A percentile compares a stretch with the other conserved stretches of the same genome.
phyloP scores from a whole-genome alignment of 2,329 filamentous ascomycete genomes.

The Botrytis byssoidea region DNA sequence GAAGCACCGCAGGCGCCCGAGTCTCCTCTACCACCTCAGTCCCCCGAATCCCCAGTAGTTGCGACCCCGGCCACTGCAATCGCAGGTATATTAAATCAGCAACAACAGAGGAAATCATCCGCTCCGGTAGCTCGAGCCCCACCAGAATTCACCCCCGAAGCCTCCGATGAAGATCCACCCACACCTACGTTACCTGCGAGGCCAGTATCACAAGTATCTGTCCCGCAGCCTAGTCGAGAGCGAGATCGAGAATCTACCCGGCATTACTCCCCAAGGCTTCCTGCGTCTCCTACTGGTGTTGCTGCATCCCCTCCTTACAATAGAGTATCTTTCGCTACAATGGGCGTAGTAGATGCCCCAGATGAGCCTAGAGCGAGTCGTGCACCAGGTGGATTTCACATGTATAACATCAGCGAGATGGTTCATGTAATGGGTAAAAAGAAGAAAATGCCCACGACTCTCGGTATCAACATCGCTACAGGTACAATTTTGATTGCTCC shows the following conservation, averaged over 20 bases:
- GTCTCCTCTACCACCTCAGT: not conserved
- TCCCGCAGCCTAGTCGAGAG: slow-evolving; percentile 40
- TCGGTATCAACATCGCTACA: slow-evolving; percentile 88
- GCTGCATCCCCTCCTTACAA: slow-evolving; percentile 55
- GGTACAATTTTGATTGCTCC: slow-evolving; percentile 89
- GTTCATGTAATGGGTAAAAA: slow-evolving; percentile 89
- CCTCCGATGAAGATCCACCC: slow-evolving; percentile 62
- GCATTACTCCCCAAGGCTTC: slow-evolving; percentile 36
- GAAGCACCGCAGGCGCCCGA: slow-evolving; percentile 16
- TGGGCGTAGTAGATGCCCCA: slow-evolving; percentile 46
- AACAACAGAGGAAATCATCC: slow-evolving; percentile 41
- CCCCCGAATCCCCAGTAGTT: slow-evolving; percentile 22
- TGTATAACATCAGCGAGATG: slow-evolving; percentile 98
- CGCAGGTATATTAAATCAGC: slow-evolving; percentile 53
- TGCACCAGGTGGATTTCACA: slow-evolving; percentile 79
- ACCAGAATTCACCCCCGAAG: slow-evolving; percentile 63
- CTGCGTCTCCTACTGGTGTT: slow-evolving; percentile 44
- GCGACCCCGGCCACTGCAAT: slow-evolving; percentile 45
- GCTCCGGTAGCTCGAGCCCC: slow-evolving; percentile 43
- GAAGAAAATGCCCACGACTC: slow-evolving; percentile 96
- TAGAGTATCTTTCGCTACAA: slow-evolving; percentile 42
- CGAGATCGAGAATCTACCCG: slow-evolving; percentile 28
- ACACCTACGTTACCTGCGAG: slow-evolving; percentile 63
- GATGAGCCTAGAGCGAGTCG: slow-evolving; percentile 43
- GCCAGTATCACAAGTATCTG: slow-evolving; percentile 55